Evolutionary conservation across 2,329 filamentous ascomycete genomes (phyloP), one percentile per base, ranked within the genome.

Genomic region (Colletotrichum sp.): DNA sequence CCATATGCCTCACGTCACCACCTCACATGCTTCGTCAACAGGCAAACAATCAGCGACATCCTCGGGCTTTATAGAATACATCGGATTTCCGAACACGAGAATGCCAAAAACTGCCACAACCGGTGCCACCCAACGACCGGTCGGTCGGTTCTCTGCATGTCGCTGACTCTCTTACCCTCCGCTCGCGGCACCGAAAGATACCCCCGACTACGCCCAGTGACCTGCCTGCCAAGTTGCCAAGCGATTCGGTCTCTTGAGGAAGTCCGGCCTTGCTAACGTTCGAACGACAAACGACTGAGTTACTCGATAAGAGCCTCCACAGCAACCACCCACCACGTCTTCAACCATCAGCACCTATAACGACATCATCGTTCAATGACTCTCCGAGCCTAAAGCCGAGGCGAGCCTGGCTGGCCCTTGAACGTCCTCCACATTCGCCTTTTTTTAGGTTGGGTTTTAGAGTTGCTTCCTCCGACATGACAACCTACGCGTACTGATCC

Each of bases 391-490:
- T 43, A 71, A 66, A 43, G 36, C 30, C 60, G 22, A 52, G 15
- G 22, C 30, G n/a, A 65, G 32, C 36, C 10, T 32, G 52, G 27
- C 69, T 66, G n/a, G 32, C 18, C 56, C 58, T 32, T 43, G 66
- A 58, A 27, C 34, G 16, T 10, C 34, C 55, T 48, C 34, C 48
- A 25, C 52, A 28, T 58, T n/a, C 15, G 30, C 22, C 12, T 16
- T 34, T 36, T 43, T 52, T 61, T 61, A 62, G 62, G 55, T 72
- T 62, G 55, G 25, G 55, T 62, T 61, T 67, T 75, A 75, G 22
- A 72, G 55, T 67, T 71, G 52, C 62, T 28, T 32, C 39, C 68
- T 71, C 69, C 56, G 56, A 75, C 69, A 62, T 75, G 72, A 75
- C 72, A 75, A 75, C 68, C 39, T 75, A 72, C 56, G 62, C 39